phyloP scores from a whole-genome alignment of 768 basidiomycete genomes.

The Trametes coccinea region DNA sequence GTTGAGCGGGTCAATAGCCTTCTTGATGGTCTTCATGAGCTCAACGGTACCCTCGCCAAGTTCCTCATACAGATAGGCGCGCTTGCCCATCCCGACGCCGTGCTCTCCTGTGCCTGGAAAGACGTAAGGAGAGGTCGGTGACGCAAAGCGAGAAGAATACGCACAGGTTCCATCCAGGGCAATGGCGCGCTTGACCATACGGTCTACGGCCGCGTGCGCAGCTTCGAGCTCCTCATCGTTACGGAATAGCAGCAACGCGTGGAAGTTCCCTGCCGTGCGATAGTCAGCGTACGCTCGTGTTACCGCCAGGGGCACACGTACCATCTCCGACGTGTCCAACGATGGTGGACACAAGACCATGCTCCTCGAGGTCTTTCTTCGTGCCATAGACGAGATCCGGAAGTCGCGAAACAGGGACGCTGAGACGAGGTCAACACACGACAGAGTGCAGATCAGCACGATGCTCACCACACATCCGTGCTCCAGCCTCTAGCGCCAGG shows the following conservation, averaged over 20 bases:
- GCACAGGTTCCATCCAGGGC: slow-evolving; percentile 73
- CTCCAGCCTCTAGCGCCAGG: slow-evolving; percentile 61
- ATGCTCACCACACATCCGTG: slow-evolving; percentile 73
- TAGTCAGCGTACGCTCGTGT: neutral
- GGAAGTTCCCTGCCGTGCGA: slow-evolving; percentile 41
- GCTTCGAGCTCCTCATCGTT: slow-evolving; percentile 38
- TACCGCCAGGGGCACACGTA: slow-evolving; percentile 21
- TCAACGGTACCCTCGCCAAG: slow-evolving; percentile 80
- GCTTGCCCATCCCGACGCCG: slow-evolving; percentile 86
- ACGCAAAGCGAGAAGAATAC: slow-evolving; percentile 19
- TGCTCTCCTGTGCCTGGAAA: slow-evolving; percentile 76
- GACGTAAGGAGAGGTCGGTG: neutral
- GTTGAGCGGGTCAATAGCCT: slow-evolving; percentile 58
- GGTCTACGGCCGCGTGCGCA: slow-evolving; percentile 43
- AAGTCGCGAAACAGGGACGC: slow-evolving; percentile 64
- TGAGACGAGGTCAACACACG: slow-evolving; percentile 19
- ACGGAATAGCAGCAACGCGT: slow-evolving; percentile 39
- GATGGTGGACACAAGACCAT: slow-evolving; percentile 62
- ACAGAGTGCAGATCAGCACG: neutral
- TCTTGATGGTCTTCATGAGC: slow-evolving; percentile 83
- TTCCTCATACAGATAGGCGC: slow-evolving; percentile 76
- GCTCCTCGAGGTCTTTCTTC: slow-evolving; percentile 60
- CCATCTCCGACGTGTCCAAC: slow-evolving; percentile 81
- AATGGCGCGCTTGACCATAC: slow-evolving; percentile 70
- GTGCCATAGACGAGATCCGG: slow-evolving; percentile 69